Conservation (phyloP, 1,139 yeast species). For the Pichia sp. region DNA sequence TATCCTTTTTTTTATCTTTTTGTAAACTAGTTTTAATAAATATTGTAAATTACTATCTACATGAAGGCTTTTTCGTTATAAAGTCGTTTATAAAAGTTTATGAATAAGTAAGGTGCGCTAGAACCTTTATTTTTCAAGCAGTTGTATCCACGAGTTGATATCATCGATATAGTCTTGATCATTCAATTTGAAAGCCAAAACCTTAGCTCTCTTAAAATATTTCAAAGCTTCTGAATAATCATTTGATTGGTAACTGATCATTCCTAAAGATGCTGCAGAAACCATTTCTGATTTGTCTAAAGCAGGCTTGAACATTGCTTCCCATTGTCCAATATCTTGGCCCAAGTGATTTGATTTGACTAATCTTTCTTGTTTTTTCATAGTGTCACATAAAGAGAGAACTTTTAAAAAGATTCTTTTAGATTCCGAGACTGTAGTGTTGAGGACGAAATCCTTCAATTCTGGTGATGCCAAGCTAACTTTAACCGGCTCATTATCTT, state of each 20-base stretch:
- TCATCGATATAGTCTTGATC: constrained; percentile 20
- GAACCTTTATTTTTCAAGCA: constrained; percentile 10
- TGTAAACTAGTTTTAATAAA: not conserved
- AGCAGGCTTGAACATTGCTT: constrained; percentile 19
- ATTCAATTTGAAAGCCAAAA: constrained; percentile 17
- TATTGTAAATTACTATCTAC: not conserved
- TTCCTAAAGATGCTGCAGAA: constrained; percentile 23
- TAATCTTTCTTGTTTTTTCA: constrained; percentile 15
- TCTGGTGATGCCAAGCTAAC: constrained; percentile 15
- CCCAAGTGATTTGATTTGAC: constrained; percentile 12
- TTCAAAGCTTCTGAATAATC: constrained; percentile 13
- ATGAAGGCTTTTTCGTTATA: no score
- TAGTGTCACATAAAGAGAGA: constrained; percentile 18
- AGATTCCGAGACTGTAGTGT: constrained; percentile 17
- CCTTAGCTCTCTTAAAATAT: constrained; percentile 20
- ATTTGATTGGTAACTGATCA: constrained; percentile 18
- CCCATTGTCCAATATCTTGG: constrained; percentile 15
- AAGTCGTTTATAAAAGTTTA: not conserved
- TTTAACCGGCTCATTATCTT: constrained; percentile 13
- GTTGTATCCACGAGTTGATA: constrained; percentile 19
- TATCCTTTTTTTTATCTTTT: not conserved
- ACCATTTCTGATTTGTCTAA: constrained; percentile 25
- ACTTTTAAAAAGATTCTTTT: constrained; percentile 20
- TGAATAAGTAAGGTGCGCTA: not conserved
- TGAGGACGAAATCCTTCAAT: constrained; percentile 16